Evolutionary conservation across 2,329 filamentous ascomycete genomes (phyloP), one percentile per base, ranked within the genome.

Genomic region (Botrytis medusae): DNA sequence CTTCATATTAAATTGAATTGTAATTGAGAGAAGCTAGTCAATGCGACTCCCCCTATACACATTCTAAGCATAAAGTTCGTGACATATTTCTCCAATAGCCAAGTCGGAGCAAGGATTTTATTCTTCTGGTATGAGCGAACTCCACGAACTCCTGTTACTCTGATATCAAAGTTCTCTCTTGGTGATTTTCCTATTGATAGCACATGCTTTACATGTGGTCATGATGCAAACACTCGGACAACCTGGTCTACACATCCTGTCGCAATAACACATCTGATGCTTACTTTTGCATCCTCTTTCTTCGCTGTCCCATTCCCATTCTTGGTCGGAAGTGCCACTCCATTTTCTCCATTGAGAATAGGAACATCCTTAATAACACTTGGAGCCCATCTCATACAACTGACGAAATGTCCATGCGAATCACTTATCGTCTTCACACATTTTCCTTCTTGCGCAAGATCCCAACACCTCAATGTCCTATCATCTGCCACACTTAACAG

Each of bases 391-490:
- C 94, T 85, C 79, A 98, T 86, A 80, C 93, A 95, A 74, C 89
- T 94, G 68, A 98, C 89, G 79, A 98, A 98, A 80, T 94, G 94
- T 7, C 88, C 90, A 80, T 97, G 94, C 0, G 90, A 90, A 75
- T 94, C 93, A 54, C 87, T 86, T 25, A 98, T 84, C 0, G 90
- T 91, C 82, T 95, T 95, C 77, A 97, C 94, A 78, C 94, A 95
- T 79, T 94, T 95, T 60, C 93, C 93, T 81, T 97, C 94, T 81
- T 98, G 95, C 40, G 88, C 88, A 40, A 98, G 85, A 84, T 98
- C 95, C 95, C 95, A 98, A 84, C 95, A 98, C 72, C 95, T 88
- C 74, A 98, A 86, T 7, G 93, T 95, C 84, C 96, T 97, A 84
- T 98, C 95, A 81, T 98, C 95, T 25, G 92, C 89, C 32, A 92